Evolutionary conservation across 352 stramenopile genomes (phyloP).

Genomic region (Globisporangium emineosum): DNA sequence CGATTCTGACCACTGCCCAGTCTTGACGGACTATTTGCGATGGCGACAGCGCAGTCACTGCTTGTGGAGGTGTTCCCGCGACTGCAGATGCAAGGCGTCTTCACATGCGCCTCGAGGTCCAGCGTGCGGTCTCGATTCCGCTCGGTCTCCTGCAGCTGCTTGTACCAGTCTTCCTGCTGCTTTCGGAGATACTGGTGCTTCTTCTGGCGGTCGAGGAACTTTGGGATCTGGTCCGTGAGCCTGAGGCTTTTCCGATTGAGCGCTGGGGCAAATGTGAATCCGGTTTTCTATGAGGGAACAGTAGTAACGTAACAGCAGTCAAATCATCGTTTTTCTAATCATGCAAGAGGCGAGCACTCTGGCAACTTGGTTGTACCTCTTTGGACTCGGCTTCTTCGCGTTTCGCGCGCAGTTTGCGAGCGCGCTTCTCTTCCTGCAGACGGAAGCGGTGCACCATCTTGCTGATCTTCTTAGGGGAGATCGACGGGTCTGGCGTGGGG

Average conservation of each 20-base stretch:
- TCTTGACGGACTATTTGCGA: slow-evolving; percentile 8
- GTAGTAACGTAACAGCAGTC: background rate
- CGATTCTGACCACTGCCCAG: slow-evolving; percentile 2
- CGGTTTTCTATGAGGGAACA: slow-evolving; percentile 20
- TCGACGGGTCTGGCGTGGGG: slow-evolving; percentile 9
- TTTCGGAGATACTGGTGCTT: slow-evolving; percentile 25
- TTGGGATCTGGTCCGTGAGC: slow-evolving; percentile 32
- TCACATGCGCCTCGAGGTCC: slow-evolving; percentile 36
- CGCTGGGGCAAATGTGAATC: slow-evolving; percentile 26
- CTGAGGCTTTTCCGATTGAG: slow-evolving; percentile 40
- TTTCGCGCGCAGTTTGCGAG: slow-evolving; percentile 25
- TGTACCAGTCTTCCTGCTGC: slow-evolving; percentile 24
- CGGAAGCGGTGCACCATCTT: slow-evolving; percentile 41
- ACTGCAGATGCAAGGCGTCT: slow-evolving; percentile 43
- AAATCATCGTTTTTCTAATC: background rate
- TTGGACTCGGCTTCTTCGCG: slow-evolving; percentile 31
- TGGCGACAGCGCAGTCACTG: background rate
- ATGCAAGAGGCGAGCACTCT: background rate
- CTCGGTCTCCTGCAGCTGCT: slow-evolving; percentile 25
- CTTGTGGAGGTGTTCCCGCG: slow-evolving; percentile 21
- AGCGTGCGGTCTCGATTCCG: slow-evolving; percentile 18
- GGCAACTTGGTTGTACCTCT: background rate
- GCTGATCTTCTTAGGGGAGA: slow-evolving; percentile 28
- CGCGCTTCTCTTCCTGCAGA: slow-evolving; percentile 35
- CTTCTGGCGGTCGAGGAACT: slow-evolving; percentile 37